Percentiles rank a stretch among this genome's conserved stretches.
Conservation (phyloP, 2,329 filamentous ascomycete genomes). For the Cryphonectria nitschkei region DNA sequence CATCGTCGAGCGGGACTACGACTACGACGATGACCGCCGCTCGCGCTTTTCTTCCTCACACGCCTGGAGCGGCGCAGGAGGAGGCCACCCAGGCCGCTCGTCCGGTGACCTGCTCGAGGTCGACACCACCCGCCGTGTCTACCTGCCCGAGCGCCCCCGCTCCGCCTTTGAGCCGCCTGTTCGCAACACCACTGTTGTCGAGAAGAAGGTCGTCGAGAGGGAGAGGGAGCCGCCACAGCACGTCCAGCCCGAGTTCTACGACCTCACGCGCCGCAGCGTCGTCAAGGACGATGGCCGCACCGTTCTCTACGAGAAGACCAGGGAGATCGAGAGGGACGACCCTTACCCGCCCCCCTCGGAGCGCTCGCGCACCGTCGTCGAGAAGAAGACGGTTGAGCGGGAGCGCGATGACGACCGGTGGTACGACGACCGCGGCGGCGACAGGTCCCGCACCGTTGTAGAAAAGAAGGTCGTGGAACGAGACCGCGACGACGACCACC, state of each 20-base stretch:
- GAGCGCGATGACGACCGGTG: slow-evolving; percentile 27
- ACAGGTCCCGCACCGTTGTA: slow-evolving; percentile 26
- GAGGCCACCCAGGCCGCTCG: slow-evolving; percentile 37
- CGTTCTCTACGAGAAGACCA: slow-evolving; percentile 33
- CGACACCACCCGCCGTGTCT: slow-evolving; percentile 44
- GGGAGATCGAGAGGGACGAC: slow-evolving; percentile 32
- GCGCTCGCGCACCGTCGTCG: slow-evolving; percentile 23
- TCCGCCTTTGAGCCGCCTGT: slow-evolving; percentile 51
- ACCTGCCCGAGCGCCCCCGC: slow-evolving; percentile 53
- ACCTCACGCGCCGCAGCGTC: slow-evolving; percentile 24
- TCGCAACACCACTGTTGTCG: slow-evolving; percentile 35
- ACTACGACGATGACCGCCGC: slow-evolving; percentile 51
- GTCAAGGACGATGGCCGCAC: slow-evolving; percentile 34
- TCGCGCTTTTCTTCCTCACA: slow-evolving; percentile 46
- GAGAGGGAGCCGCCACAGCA: slow-evolving; percentile 29
- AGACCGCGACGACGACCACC: slow-evolving; percentile 20
- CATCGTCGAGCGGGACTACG: slow-evolving; percentile 37
- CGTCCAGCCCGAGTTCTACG: slow-evolving; percentile 24
- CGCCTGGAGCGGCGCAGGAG: slow-evolving; percentile 30
- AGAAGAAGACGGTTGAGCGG: slow-evolving; percentile 25
- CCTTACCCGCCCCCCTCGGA: slow-evolving; percentile 19
- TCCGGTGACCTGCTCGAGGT: slow-evolving; percentile 47
- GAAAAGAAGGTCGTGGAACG: slow-evolving; percentile 29
- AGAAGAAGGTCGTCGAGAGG: slow-evolving; percentile 38
- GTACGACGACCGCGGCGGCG: slow-evolving; percentile 29